These are phyloP conservation scores for Nakazawaea molendinolei DNA, from an alignment of 805 yeast species.

Conservation along the genomic window DNA sequence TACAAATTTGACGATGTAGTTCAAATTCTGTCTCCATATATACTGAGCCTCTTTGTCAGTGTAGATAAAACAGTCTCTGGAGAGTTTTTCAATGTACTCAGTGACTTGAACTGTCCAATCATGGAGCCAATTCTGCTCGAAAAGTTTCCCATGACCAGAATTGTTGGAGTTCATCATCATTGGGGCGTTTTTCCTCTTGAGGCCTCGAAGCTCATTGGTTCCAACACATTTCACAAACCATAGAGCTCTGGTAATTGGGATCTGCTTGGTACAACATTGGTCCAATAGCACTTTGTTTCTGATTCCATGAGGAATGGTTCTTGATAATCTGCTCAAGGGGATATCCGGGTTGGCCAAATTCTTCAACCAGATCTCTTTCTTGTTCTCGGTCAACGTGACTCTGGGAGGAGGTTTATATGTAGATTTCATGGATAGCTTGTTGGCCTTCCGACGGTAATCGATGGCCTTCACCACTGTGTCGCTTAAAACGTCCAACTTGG, in stretches of 20 bases:
- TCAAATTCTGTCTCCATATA: constrained; percentile 45
- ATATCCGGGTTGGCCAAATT: constrained; percentile 66
- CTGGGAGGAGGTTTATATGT: constrained; percentile 79
- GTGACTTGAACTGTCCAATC: constrained; percentile 90
- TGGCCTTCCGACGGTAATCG: constrained; percentile 36
- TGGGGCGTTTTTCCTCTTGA: constrained; percentile 39
- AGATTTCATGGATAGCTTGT: constrained; percentile 39
- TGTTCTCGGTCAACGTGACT: constrained; percentile 83
- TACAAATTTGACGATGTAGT: constrained; percentile 52
- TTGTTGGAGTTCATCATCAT: neutral
- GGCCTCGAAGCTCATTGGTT: constrained; percentile 62
- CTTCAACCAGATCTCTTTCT: constrained; percentile 77
- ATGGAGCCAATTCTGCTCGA: constrained; percentile 47
- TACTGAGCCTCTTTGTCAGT: constrained; percentile 17
- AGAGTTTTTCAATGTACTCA: constrained; percentile 46
- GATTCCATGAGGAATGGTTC: constrained; percentile 88
- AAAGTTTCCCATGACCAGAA: constrained; percentile 1
- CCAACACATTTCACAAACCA: constrained; percentile 91
- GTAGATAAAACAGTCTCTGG: constrained; percentile 31
- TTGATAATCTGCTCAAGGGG: constrained; percentile 61
- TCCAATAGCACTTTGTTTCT: constrained; percentile 69
- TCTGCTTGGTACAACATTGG: constrained; percentile 55
- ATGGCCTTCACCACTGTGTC: constrained; percentile 45
- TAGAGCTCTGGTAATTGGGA: constrained; percentile 76
- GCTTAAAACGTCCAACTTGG: constrained; percentile 32